phyloP scores from a whole-genome alignment of 1,284 basidiomycete genomes.

The Marasmius sp. region DNA sequence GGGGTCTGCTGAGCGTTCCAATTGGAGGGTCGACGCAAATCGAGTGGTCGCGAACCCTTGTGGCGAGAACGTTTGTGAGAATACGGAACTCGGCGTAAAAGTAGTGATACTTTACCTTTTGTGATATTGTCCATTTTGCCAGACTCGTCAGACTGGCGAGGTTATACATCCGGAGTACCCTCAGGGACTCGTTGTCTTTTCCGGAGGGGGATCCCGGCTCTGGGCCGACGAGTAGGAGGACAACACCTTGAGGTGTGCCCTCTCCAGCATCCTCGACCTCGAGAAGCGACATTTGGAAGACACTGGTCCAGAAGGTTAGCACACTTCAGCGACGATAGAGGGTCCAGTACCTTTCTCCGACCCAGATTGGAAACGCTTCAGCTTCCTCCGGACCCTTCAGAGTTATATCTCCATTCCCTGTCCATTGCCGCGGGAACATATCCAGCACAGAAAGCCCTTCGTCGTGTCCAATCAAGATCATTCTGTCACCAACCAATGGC shows the following conservation, averaged over 20 bases:
- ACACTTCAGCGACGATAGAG: conserved; percentile 1
- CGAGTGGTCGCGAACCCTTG: conserved; percentile 59
- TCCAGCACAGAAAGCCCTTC: conserved; percentile 76
- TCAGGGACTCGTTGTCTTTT: conserved; percentile 49
- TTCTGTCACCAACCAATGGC: conserved; percentile 59
- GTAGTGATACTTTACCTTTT: conserved; percentile 47
- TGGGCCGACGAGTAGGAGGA: conserved; percentile 69
- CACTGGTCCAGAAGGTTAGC: conserved; percentile 36
- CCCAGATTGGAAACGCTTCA: conserved; percentile 64
- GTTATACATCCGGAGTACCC: conserved; percentile 76
- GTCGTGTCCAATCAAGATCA: conserved; percentile 74
- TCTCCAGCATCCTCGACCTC: conserved; percentile 64
- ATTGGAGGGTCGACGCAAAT: conserved; percentile 51
- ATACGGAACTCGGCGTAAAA: conserved; percentile 9
- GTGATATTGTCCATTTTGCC: conserved; percentile 67
- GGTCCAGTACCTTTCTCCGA: conserved; percentile 65
- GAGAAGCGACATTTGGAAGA: conserved; percentile 72
- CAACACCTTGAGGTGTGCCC: conserved; percentile 68
- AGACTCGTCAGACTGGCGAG: conserved; percentile 69
- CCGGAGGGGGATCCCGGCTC: conserved; percentile 43
- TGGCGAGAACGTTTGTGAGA: conserved; percentile 1
- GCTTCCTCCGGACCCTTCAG: conserved; percentile 70
- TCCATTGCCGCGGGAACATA: conserved; percentile 71
- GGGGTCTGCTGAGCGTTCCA: conserved; percentile 53
- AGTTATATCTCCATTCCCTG: conserved; percentile 43